Percentiles rank a stretch among this genome's conserved stretches.
These are phyloP conservation scores for Penicillium sp. DNA, from an alignment of 2,329 filamentous ascomycete species.

Conservation along the genomic window DNA sequence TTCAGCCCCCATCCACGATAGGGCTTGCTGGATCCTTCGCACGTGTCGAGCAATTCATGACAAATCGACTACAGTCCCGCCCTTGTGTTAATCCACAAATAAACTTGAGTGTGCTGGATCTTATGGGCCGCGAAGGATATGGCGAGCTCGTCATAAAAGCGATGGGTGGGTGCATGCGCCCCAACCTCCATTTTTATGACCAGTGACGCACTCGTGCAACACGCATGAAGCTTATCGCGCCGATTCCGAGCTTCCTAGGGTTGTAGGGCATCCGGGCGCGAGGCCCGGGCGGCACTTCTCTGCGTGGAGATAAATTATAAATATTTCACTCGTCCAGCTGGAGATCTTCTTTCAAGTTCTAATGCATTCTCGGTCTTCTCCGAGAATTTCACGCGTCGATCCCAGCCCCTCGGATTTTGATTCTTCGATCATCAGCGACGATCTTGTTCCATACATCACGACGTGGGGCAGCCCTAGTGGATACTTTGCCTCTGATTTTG, in stretches of 20 bases:
- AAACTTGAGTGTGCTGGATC: not conserved
- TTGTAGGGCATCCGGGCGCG: not conserved
- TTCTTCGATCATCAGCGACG: not conserved
- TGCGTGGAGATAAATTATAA: not conserved
- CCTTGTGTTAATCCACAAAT: too few relatives aligned
- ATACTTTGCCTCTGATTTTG: not conserved
- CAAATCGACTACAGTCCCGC: too few relatives aligned
- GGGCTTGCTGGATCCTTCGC: too few relatives aligned
- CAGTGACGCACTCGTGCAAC: slow-evolving; percentile 14
- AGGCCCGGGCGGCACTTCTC: not conserved
- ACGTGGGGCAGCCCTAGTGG: slow-evolving; percentile 6
- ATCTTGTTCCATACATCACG: not conserved
- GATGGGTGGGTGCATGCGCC: not conserved
- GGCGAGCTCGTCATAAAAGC: slow-evolving; percentile 5
- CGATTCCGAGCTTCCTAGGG: not conserved
- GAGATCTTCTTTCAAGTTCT: not conserved
- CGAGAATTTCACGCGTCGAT: not conserved
- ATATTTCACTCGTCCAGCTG: not conserved
- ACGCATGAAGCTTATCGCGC: slow-evolving; percentile 4
- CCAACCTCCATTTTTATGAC: not conserved
- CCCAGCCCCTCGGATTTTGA: slow-evolving; percentile 1
- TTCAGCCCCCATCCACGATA: too few relatives aligned
- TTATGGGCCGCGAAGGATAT: not conserved
- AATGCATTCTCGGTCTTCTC: slow-evolving; percentile 2
- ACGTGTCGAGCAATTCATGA: too few relatives aligned